Conservation (phyloP, 306 rosid species). For the Quercus wislizeni region DNA sequence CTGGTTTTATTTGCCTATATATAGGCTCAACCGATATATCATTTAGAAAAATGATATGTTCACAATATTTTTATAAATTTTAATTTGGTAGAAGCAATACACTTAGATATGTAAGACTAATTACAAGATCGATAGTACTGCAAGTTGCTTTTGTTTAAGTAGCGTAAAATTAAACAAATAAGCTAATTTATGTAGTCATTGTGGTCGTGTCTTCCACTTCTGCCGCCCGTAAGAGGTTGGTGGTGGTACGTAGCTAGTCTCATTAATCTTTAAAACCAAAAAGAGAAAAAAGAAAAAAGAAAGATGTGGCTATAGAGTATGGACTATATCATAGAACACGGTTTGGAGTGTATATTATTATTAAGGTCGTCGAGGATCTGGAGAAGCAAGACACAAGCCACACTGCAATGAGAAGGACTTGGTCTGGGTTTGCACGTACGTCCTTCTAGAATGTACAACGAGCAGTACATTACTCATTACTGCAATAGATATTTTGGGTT, state of each 20-base stretch:
- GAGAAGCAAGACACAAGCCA: background rate
- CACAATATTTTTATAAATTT: background rate
- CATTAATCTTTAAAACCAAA: background rate
- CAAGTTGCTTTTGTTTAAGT: background rate
- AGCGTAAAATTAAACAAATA: background rate
- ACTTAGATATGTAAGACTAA: background rate
- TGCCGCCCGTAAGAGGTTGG: background rate
- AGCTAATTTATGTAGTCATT: background rate
- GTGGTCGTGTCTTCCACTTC: conserved; percentile 31
- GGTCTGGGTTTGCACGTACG: background rate
- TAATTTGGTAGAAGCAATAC: background rate
- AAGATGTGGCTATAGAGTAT: no score
- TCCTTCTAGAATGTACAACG: background rate
- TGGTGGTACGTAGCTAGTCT: no score
- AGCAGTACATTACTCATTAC: background rate
- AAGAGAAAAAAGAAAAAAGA: no score
- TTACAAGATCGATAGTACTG: no score
- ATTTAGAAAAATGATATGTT: no score
- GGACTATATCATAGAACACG: no score
- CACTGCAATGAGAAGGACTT: background rate
- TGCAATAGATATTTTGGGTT: no score
- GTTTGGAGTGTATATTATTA: no score
- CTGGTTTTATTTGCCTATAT: no score
- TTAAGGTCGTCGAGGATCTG: no score
- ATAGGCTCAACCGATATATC: no score